Evolutionary conservation across 2,329 filamentous ascomycete genomes (phyloP).

Genomic region (Aspergillus niger): DNA sequence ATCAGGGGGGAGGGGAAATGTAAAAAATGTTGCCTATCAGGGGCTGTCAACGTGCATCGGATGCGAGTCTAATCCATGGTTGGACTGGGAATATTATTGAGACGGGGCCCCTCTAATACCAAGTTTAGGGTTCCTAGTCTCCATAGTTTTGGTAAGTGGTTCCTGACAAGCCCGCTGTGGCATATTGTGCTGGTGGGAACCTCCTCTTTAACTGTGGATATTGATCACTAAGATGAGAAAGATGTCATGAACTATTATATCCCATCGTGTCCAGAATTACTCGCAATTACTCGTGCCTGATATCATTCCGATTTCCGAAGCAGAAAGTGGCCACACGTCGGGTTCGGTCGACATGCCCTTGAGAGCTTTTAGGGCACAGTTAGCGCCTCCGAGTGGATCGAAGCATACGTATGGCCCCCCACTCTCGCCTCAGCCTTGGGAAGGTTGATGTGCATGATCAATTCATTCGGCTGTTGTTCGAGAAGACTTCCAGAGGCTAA

Average conservation of each 20-base stretch:
- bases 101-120: background rate
- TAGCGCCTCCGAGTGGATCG: constrained; percentile 7
- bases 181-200: background rate
- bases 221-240: no score
- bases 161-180: background rate
- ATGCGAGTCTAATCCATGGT: background rate
- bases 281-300: background rate
- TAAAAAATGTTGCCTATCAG: constrained; percentile 4
- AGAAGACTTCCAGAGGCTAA: background rate
- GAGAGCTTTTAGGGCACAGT: constrained; percentile 1
- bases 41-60: background rate
- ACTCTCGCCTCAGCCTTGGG: background rate
- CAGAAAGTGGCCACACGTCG: background rate
- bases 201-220: no score
- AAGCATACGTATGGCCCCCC: constrained; percentile 7
- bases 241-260: no score
- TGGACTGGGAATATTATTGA: background rate
- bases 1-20: background rate
- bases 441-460: background rate
- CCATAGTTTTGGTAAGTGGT: background rate
- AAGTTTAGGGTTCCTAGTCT: background rate
- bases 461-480: background rate
- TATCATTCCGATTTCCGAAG: background rate
- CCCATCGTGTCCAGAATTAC: no score
- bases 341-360: background rate